A percentile compares a stretch with the other conserved stretches of the same genome.
Conservation (phyloP, 2,329 filamentous ascomycete species). For the Colletotrichum kahawae region DNA sequence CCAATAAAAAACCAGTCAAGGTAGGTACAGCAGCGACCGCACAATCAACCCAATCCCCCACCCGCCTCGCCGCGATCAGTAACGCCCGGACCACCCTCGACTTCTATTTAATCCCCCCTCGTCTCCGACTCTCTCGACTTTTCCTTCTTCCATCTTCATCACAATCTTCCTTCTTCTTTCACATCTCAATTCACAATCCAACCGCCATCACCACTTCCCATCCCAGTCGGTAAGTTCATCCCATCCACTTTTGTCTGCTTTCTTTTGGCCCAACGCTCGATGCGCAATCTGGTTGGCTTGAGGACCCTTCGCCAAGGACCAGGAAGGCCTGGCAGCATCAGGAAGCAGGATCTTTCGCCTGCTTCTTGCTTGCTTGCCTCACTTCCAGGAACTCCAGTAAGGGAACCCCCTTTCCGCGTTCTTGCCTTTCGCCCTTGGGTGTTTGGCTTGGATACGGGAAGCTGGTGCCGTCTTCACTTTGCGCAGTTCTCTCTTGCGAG, state of each 20-base stretch:
- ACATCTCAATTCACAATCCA: background rate
- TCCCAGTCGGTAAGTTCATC: background rate
- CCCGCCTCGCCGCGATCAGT: accelerated
- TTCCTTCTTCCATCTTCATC: background rate
- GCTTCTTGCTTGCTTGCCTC: background rate
- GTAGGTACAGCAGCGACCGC: background rate
- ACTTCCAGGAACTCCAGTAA: background rate
- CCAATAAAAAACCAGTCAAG: background rate
- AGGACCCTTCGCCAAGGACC: background rate
- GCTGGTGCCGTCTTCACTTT: background rate
- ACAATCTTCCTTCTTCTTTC: background rate
- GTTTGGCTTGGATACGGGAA: background rate
- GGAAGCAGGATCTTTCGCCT: background rate
- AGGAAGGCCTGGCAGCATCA: background rate
- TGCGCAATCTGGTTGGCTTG: background rate
- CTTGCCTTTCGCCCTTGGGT: background rate
- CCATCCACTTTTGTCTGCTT: background rate
- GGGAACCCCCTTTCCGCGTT: background rate
- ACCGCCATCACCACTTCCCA: background rate
- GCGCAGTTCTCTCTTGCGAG: background rate
- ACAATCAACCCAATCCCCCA: background rate
- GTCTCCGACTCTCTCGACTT: background rate
- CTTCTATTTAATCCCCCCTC: background rate
- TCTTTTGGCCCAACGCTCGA: background rate
- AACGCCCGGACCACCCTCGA: background rate